Base-by-base conservation (phyloP, 2,329 filamentous ascomycete genomes). In the Calonectria pseudoturangicola region DNA sequence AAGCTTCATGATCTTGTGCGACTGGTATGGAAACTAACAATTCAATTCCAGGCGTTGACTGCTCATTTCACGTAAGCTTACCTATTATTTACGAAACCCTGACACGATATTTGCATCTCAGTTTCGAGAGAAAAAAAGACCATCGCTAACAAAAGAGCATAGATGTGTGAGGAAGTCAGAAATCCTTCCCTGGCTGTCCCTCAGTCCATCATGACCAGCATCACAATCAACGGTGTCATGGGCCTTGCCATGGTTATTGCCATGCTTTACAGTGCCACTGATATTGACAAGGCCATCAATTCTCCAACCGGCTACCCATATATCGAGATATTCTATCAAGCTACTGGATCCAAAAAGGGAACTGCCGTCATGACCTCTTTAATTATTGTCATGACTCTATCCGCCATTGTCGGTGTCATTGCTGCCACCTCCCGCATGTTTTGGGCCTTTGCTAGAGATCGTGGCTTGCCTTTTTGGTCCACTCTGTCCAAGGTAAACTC, bases 141-240 rank as follows among this genome's bases (percentile, higher is more conserved):
- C 5, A 16, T 33, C 47, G 4, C 58, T 39, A 27, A 76, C 71
- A 27, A 3, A 12, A 28, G 2, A 0, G 1, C 6, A 1, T 8
- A 79, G 77, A 78, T 79, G 77, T 77, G 77, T 1, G 77, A 79
- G 33, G 77, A 79, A 33, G 76, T 79, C 10, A 25, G 54, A 6
- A 79, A 79, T 12, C 77, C 77, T 4, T 79, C 77, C 0, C 4
- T 79, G 2, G 71, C 73, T 2, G 77, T 79, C 4, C 77, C 77
- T 1, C 66, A 70, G 10, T 79, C 77, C 0, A 79, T 79, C 7
- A 79, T 79, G 76, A 73, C 71, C 0, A 79, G 77, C 25, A 68
- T 79, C 8, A 21, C 43, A 1, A 74, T 79, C 41, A 79, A 79
- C 12, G 77, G 77, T 0, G 45, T 60, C 7, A 47, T 79, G 15